These are phyloP conservation scores for Capsella bursapastoris DNA, from an alignment of 345 rosid genomes.

Conservation along the genomic window DNA sequence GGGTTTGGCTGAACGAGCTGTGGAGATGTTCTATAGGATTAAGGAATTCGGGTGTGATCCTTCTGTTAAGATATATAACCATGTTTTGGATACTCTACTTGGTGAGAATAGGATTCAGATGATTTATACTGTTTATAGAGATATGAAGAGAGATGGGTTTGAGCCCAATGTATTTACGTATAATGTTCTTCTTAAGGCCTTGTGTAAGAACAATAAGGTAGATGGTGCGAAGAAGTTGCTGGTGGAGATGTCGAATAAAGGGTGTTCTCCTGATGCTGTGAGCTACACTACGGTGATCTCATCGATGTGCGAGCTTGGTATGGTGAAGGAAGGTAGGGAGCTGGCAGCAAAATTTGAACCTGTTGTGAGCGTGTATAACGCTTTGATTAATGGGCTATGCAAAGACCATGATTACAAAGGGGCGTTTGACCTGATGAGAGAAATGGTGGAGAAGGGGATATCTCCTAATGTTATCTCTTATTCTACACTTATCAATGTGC, in stretches of 20 bases:
- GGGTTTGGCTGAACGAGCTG: conserved; percentile 71
- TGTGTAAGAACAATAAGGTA: conserved; percentile 80
- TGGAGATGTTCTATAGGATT: conserved; percentile 78
- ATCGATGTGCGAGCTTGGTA: conserved; percentile 71
- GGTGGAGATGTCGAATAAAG: conserved; percentile 67
- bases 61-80: conserved; percentile 80
- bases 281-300: conserved; percentile 82
- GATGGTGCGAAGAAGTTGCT: conserved; percentile 82
- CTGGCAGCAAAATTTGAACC: conserved; percentile 59
- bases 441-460: conserved; percentile 58
- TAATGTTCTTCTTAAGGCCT: conserved; percentile 80
- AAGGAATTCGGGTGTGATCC: conserved; percentile 81
- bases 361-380: conserved; percentile 65
- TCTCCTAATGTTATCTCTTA: conserved; percentile 76
- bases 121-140: conserved; percentile 66
- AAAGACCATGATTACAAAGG: conserved; percentile 54
- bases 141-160: conserved; percentile 83
- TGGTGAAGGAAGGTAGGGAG: conserved; percentile 72
- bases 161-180: conserved; percentile 84
- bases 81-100: conserved; percentile 76
- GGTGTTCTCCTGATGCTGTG: conserved; percentile 75
- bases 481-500: conserved; percentile 65
- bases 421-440: conserved; percentile 54
- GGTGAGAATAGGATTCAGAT: conserved; percentile 69
- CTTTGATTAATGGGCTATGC: conserved; percentile 73